phyloP scores from a whole-genome alignment of 2,329 filamentous ascomycete genomes.

The Xenoacremonium recifei region DNA sequence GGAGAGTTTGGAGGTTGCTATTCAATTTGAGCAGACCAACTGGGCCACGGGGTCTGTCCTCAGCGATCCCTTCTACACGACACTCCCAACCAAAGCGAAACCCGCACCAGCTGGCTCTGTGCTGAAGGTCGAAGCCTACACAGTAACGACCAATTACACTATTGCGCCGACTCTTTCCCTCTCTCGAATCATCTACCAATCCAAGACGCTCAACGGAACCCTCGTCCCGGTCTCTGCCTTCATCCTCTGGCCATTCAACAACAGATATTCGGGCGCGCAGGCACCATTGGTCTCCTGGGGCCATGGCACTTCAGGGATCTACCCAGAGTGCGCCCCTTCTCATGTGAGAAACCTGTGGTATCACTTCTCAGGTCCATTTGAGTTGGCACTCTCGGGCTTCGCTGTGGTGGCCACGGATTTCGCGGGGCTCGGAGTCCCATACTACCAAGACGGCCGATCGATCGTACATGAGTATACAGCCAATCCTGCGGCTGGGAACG shows the following conservation, averaged over 20 bases:
- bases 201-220: conserved; percentile 42
- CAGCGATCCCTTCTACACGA: conserved; percentile 40
- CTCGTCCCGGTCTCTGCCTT: conserved; percentile 47
- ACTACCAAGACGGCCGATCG: conserved; percentile 27
- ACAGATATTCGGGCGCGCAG: conserved; percentile 3
- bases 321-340: conserved; percentile 38
- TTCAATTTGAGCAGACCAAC: conserved; percentile 13
- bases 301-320: conserved; percentile 44
- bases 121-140: conserved; percentile 38
- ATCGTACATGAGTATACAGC: conserved; percentile 42
- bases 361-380: conserved; percentile 36
- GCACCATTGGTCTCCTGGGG: conserved; percentile 39
- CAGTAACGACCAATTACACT: conserved; percentile 36
- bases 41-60: conserved; percentile 9
- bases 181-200: conserved; percentile 49
- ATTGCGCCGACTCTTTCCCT: conserved; percentile 41
- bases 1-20: conserved; percentile 7
- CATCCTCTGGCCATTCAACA: conserved; percentile 46
- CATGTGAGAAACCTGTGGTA: conserved; percentile 40
- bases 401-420: conserved; percentile 45
- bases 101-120: conserved; percentile 33
- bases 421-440: conserved; percentile 41
- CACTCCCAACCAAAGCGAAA: conserved; percentile 19
- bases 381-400: conserved; percentile 40
- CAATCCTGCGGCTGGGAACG: conserved; percentile 37